Conservation (phyloP, 75 land plant species). For the Picea sitchensis region DNA sequence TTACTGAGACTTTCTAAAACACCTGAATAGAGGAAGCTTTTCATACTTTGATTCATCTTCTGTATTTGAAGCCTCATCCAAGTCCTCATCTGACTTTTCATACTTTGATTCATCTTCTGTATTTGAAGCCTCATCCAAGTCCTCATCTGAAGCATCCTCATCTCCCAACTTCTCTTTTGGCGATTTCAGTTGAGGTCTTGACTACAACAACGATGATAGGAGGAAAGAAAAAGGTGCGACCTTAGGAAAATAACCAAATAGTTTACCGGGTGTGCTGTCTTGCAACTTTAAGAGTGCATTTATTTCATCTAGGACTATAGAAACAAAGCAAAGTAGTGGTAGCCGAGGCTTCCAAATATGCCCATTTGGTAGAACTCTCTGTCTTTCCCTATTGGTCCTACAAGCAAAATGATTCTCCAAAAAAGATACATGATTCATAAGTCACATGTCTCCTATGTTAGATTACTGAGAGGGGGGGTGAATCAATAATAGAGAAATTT, state of each 20-base stretch:
- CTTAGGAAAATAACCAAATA: constrained; percentile 67
- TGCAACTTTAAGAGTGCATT: constrained; percentile 77
- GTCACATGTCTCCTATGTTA: constrained; percentile 67
- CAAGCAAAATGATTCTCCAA: constrained; percentile 93
- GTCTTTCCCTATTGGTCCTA: constrained; percentile 71
- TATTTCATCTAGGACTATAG: constrained; percentile 88
- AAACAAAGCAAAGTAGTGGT: constrained; percentile 74
- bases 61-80: constrained; percentile 67
- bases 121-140: constrained; percentile 69
- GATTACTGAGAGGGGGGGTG: too few relatives aligned
- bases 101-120: constrained; percentile 70
- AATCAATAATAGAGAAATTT: too few relatives aligned
- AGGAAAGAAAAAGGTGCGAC: constrained; percentile 80
- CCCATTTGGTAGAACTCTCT: constrained; percentile 87
- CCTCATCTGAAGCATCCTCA: constrained; percentile 69
- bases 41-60: constrained; percentile 82
- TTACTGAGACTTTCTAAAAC: constrained; percentile 65
- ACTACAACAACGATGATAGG: constrained; percentile 79
- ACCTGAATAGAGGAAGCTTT: constrained; percentile 84
- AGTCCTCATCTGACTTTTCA: constrained; percentile 73
- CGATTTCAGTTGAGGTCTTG: constrained; percentile 65
- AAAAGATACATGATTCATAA: constrained; percentile 93
- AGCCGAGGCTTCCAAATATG: constrained; percentile 81
- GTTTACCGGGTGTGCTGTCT: constrained; percentile 63
- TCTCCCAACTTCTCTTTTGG: constrained; percentile 66